Base-by-base conservation (phyloP, 2,329 filamentous ascomycete genomes). In the Alternaria gansuensis region DNA sequence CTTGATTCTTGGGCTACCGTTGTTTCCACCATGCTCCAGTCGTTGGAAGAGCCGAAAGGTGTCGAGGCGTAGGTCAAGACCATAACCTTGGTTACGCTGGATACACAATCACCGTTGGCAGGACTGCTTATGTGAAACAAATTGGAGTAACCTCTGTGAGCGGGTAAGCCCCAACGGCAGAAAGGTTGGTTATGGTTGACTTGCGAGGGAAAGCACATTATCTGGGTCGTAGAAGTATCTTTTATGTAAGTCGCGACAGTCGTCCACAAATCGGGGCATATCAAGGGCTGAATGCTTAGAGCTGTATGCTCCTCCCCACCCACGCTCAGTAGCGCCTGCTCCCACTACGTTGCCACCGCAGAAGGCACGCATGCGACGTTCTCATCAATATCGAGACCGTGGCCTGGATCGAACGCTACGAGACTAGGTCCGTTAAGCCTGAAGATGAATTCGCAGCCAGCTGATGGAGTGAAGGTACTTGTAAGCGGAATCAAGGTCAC, bases 31-130 rank as follows among this genome's bases (percentile, higher is more conserved):
- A 43, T 43, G 14, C n/a, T 43, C 40, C 24, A 43, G 40, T 26
- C 24, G 2, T 43, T 43, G 11, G 40, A n/a, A 23, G 10, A 7
- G 40, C 21, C 21, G 21, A 23, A 23, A n/a, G 40, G 21, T 23
- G 40, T 43, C 21, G 21, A 43, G 17, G 40, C 13, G 21, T 43
- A 37, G 3, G 40, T 43, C 10, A 43, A 43, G 5, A 43, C 40
- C 40, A 43, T 43, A 5, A 11, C n/a, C 10, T 26, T 26, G 24
- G 40, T 11, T 11, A 43, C 40, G 7, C 6, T 14, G 14, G 40
- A 43, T n/a, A 43, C 40, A 13, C 40, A 43, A 24, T 43, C 40
- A 26, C 40, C 40, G 40, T 43, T 43, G 40, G 24, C 40, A 21
- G 40, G 24, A 21, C 40, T 21, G 21, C 40, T 26, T 26, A 5